Evolutionary conservation across 2,329 filamentous ascomycete species (phyloP).

Genomic region (Trematosphaeria pertusa): DNA sequence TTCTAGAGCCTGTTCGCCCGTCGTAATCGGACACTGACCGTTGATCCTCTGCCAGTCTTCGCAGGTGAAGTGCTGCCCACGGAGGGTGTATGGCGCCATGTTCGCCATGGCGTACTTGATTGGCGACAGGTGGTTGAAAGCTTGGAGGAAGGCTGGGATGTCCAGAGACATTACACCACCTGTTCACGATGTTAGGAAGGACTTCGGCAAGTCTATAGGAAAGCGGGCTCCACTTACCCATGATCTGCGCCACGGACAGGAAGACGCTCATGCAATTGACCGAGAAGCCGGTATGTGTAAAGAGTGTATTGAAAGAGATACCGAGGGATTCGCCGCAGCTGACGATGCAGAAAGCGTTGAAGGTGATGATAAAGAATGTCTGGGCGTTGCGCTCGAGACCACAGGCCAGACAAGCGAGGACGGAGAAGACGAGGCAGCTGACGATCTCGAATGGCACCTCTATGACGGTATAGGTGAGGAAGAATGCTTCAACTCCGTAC

Average conservation of each 20-base stretch:
- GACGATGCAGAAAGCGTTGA: conserved; percentile 75
- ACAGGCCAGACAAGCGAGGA: conserved; percentile 69
- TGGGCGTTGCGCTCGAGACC: conserved; percentile 68
- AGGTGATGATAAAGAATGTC: conserved; percentile 72
- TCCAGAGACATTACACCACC: conserved; percentile 73
- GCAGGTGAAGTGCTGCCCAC: conserved; percentile 69
- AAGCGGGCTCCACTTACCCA: conserved; percentile 51
- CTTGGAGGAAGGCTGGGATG: conserved; percentile 70
- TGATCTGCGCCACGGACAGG: conserved; percentile 72
- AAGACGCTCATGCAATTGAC: conserved; percentile 75
- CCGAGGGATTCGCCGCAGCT: conserved; percentile 77
- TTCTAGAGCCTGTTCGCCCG: conserved; percentile 70
- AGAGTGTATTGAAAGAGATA: conserved; percentile 81
- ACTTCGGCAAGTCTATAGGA: conserved; percentile 2
- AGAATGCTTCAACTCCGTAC: conserved; percentile 74
- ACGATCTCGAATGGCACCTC: conserved; percentile 76
- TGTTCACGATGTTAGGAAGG: conserved; percentile 8
- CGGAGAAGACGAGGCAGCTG: conserved; percentile 69
- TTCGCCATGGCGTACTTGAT: conserved; percentile 74
- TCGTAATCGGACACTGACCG: conserved; percentile 69
- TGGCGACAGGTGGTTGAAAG: conserved; percentile 74
- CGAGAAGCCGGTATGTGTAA: conserved; percentile 76
- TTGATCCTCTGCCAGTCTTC: conserved; percentile 64
- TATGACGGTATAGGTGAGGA: conserved; percentile 72
- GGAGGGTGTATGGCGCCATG: conserved; percentile 70